Base-by-base conservation (phyloP, 1,139 yeast genomes). In the Candida sp. region DNA sequence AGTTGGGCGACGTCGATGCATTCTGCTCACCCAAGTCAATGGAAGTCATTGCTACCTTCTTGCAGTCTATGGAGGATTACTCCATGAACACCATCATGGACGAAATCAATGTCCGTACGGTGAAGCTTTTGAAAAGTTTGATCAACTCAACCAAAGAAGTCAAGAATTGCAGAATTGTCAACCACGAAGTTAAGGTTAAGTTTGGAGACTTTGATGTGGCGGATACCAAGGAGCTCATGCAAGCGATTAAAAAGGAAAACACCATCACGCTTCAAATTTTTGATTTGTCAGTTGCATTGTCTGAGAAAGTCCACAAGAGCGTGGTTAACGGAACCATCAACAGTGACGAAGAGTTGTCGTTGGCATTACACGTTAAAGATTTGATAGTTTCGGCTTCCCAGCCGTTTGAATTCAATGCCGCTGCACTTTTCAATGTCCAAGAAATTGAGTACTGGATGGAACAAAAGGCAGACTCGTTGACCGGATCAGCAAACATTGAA, bases 81-180 rank as follows among this genome's bases (percentile, higher is more conserved):
- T 69, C 75, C 4, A 61, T 85, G 43, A 75, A 76, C 27, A 72
- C 78, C 6, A 69, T 84, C 2, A 72, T 92, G 65, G 97, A 93
- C 63, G 63, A 67, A 22, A 68, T 91, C 23, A 96, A 92, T 53
- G 68, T 82, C 27, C 80, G 82, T n/a, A 81, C 88, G 2, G 74
- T 90, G 9, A 67, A 66, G 37, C 63, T 71, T 17, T 63, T 88
- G 17, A 69, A 73, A 32, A 58, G 57, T 8, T 63, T 75, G 25
- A 67, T 81, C 48, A 60, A 65, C 7, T 71, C 77, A 2, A 60
- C 69, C 1, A 72, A 79, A 3, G 62, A 69, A 28, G 70, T 78
- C 2, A 66, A 68, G 33, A 85, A 83, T 55, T 43, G 80, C 5
- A 73, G 90, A 43, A 49, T 89, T 3, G 79, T 84, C 1, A 63